Evolutionary conservation across 495 filamentous ascomycete genomes (phyloP).

Genomic region (Aspergillus cavernicola): DNA sequence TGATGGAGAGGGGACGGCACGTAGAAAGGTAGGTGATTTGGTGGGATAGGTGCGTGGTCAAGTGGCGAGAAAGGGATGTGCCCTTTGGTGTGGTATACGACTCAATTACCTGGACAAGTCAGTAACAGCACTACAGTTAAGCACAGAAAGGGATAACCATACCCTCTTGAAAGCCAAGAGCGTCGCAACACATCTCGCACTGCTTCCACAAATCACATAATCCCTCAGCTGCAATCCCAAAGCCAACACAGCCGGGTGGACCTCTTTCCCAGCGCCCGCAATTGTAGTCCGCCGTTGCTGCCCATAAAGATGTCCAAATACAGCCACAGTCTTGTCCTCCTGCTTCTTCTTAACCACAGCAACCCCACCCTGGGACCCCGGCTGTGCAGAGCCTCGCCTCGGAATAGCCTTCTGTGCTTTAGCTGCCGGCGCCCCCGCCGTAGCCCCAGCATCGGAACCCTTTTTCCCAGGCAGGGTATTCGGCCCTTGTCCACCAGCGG

Average conservation of each 20-base stretch:
- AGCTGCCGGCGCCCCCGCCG: constrained; percentile 15
- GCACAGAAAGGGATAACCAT: constrained; percentile 25
- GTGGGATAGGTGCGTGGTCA: constrained; percentile 88
- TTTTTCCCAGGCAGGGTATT: constrained; percentile 39
- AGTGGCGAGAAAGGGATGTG: constrained; percentile 80
- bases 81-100: constrained; percentile 83
- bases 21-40: constrained; percentile 93
- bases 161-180: constrained; percentile 86
- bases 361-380: constrained; percentile 29
- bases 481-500: constrained; percentile 21
- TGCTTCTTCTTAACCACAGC: constrained; percentile 43
- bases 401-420: constrained; percentile 37
- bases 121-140: background rate
- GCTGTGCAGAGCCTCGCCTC: constrained; percentile 38
- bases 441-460: constrained; percentile 30
- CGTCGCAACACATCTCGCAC: constrained; percentile 81
- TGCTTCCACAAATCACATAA: constrained; percentile 87
- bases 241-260: constrained; percentile 82
- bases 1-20: constrained; percentile 87
- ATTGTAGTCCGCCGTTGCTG: constrained; percentile 65
- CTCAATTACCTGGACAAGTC: constrained; percentile 67
- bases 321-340: constrained; percentile 69
- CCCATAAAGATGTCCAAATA: constrained; percentile 84
- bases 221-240: constrained; percentile 87
- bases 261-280: constrained; percentile 76